Conservation (phyloP, 495 filamentous ascomycete genomes). For the Podospora anserina region DNA sequence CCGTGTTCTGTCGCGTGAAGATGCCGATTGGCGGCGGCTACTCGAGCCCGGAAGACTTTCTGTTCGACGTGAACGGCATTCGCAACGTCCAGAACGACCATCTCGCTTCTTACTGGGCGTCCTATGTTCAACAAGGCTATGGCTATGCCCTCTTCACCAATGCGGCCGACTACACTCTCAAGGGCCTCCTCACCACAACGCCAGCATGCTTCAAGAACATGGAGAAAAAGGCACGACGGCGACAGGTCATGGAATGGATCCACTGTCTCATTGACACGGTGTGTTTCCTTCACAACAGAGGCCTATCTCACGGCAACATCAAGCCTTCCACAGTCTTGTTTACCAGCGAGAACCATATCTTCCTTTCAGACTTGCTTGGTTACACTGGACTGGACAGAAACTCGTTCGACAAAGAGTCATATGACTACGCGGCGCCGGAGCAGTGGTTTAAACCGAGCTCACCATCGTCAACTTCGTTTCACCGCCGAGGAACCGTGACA, state of each 20-base stretch:
- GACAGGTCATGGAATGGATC: conserved; percentile 76
- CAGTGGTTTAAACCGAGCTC: conserved; percentile 56
- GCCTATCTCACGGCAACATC: conserved; percentile 74
- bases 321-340: conserved; percentile 79
- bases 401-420: conserved; percentile 68
- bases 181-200: conserved; percentile 67
- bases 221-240: conserved; percentile 65
- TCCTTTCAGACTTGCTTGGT: conserved; percentile 61
- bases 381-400: conserved; percentile 37
- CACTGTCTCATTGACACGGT: conserved; percentile 80
- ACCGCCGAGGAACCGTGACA: conserved; percentile 34
- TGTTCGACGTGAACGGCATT: conserved; percentile 62
- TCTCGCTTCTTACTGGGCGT: conserved; percentile 73
- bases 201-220: conserved; percentile 67
- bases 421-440: conserved; percentile 87
- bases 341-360: conserved; percentile 66
- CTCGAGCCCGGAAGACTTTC: conserved; percentile 62
- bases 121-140: conserved; percentile 68
- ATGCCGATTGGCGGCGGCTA: conserved; percentile 60
- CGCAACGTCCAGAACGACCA: conserved; percentile 71
- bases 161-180: conserved; percentile 70
- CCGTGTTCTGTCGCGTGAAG: conserved; percentile 66
- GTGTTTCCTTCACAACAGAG: conserved; percentile 69
- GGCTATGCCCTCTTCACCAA: conserved; percentile 78
- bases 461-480: conserved; percentile 24